Evolutionary conservation across 2,329 filamentous ascomycete genomes (phyloP), one percentile per base, ranked within the genome.

Genomic region (Beauveria varroae): DNA sequence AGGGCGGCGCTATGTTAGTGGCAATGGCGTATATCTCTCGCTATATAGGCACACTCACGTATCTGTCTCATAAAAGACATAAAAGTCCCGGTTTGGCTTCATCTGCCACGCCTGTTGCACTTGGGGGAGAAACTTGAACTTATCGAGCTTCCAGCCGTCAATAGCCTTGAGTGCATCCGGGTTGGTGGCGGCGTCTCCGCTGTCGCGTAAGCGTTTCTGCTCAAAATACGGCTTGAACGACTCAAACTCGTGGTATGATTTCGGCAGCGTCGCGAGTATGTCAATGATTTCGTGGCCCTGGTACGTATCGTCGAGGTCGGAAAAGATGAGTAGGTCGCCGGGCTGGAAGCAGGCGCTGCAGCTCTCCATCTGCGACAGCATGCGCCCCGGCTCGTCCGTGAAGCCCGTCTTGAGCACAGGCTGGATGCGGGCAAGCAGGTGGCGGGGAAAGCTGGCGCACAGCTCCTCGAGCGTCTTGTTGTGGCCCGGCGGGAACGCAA

Each of bases 71-170:
- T 82, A 78, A 67, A 84, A 82, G 60, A 84, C 76, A 65, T 81
- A 84, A 76, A 82, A 84, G 34, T 79, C 74, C 50, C 77, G 76
- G n/a, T 76, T 70, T 3, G 76, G 77, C 41, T 78, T 79, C 59
- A 72, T 68, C 40, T 73, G 69, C 71, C 80, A 81, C 1, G 80
- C 78, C 34, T 76, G 70, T 62, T 82, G 78, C 5, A 84, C 72
- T 76, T 82, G 81, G 41, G 81, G 79, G 24, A 84, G 67, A 64
- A 84, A 84, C 68, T 84, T 84, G 75, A 78, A 84, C 67, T 81
- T 81, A 69, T 84, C 81, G 49, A 84, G 73, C 26, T 71, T 75
- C 81, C 81, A 83, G 3, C 80, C 80, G 44, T 69, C 73, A 63
- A 73, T 72, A 28, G 63, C 73, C 70, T 56, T 65, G 28, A 65